phyloP scores from a whole-genome alignment of 768 basidiomycete species.

The Lepiota subincarnata region DNA sequence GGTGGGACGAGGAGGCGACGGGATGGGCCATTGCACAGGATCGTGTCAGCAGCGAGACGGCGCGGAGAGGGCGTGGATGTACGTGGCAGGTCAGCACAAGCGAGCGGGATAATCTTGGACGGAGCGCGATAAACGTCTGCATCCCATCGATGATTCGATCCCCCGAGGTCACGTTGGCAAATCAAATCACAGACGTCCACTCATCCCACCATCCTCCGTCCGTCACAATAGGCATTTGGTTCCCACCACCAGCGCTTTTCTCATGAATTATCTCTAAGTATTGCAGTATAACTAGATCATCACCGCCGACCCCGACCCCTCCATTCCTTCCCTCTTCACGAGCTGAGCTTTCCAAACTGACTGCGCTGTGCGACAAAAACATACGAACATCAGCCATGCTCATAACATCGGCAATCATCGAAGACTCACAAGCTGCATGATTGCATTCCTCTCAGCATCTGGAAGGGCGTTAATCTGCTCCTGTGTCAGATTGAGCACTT shows the following conservation, averaged over 20 bases:
- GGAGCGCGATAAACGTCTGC: conserved; percentile 17
- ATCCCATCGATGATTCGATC: conserved; percentile 13
- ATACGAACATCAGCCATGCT: not conserved
- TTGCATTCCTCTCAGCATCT: conserved; percentile 71
- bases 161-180: not conserved
- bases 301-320: not conserved
- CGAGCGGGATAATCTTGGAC: conserved; percentile 27
- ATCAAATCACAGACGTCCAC: not conserved
- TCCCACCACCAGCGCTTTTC: no score
- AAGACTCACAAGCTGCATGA: conserved; percentile 67
- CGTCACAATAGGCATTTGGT: not conserved
- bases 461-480: conserved; percentile 84
- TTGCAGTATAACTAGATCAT: not conserved
- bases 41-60: conserved; percentile 16
- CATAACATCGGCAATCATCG: not conserved
- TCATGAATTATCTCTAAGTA: no score
- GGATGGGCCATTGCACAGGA: conserved; percentile 49
- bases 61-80: conserved; percentile 13
- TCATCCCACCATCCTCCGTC: no score
- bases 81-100: conserved; percentile 31
- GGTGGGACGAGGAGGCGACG: conserved; percentile 51
- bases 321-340: not conserved
- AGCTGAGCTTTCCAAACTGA: conserved; percentile 6
- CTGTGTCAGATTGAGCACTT: conserved; percentile 75
- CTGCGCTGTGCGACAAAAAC: not conserved